Percentiles rank a stretch among this genome's conserved stretches.
Conservation (phyloP, 2,329 filamentous ascomycete genomes). For the Emericellopsis atlantica region DNA sequence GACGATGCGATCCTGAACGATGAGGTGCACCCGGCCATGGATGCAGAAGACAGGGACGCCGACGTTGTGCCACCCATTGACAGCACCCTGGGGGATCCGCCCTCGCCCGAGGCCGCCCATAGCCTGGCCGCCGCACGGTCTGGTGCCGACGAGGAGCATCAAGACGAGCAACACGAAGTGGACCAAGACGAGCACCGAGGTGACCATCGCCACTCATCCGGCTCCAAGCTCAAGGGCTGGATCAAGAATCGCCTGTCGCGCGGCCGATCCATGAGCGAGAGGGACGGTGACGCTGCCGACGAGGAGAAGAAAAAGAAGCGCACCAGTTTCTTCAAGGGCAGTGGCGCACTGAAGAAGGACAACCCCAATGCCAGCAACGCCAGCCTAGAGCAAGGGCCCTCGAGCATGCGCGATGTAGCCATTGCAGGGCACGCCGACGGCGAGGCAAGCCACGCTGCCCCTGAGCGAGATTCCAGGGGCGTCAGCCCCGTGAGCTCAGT, state of each 20-base stretch:
- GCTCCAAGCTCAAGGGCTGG: constrained; percentile 37
- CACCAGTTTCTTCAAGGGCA: constrained; percentile 33
- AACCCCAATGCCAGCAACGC: constrained; percentile 28
- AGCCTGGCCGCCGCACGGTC: neutral
- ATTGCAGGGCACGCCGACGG: constrained; percentile 21
- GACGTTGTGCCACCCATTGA: neutral
- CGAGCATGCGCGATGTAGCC: constrained; percentile 33
- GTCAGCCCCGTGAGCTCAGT: constrained; percentile 25
- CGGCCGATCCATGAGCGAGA: constrained; percentile 24
- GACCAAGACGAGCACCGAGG: neutral
- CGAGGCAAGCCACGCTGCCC: constrained; percentile 1
- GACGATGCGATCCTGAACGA: constrained; percentile 1
- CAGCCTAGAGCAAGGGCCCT: constrained; percentile 26
- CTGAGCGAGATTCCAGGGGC: constrained; percentile 15
- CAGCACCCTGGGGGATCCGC: neutral
- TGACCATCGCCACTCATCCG: constrained; percentile 12
- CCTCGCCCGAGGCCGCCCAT: neutral
- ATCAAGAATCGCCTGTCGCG: constrained; percentile 39
- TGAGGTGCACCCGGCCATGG: neutral
- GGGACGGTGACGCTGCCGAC: constrained; percentile 1
- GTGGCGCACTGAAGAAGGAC: constrained; percentile 27
- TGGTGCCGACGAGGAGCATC: too few relatives aligned
- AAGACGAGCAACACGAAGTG: too few relatives aligned
- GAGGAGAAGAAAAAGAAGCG: constrained; percentile 11
- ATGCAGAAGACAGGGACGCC: neutral